A percentile compares a stretch with the other conserved stretches of the same genome.
phyloP scores from a whole-genome alignment of 306 rosid species.

The Cicer pinnatifidum region DNA sequence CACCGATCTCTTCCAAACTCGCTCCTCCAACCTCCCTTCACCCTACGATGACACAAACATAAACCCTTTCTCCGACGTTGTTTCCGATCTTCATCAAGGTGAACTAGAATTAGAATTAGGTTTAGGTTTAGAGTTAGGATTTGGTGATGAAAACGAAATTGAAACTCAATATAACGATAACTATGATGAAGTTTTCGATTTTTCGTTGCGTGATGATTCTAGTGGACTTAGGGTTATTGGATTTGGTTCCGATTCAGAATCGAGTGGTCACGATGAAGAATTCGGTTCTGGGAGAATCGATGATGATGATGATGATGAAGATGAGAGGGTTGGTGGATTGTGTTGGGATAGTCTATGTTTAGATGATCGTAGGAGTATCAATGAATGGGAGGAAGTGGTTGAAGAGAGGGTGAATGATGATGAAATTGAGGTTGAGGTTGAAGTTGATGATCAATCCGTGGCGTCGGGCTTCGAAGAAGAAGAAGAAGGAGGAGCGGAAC shows the following conservation, averaged over 20 bases:
- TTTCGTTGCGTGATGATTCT: conserved; percentile 39
- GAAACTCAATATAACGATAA: conserved; percentile 23
- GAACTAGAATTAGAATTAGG: conserved; percentile 44
- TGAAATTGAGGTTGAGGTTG: conserved; percentile 47
- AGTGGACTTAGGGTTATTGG: conserved; percentile 67
- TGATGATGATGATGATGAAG: conserved; percentile 46
- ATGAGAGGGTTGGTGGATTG: conserved; percentile 48
- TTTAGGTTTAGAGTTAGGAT: conserved; percentile 50
- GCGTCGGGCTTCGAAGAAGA: conserved; percentile 58
- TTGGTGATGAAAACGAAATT: conserved; percentile 42
- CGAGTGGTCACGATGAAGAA: conserved; percentile 47
- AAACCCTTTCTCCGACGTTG: conserved; percentile 54
- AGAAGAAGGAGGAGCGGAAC: conserved; percentile 42
- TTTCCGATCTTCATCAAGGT: conserved; percentile 44
- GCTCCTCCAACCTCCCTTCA: conserved; percentile 4
- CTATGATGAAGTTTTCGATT: conserved; percentile 40
- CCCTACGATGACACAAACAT: conserved; percentile 40
- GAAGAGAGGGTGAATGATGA: conserved; percentile 57
- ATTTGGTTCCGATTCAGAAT: conserved; percentile 71
- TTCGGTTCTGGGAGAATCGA: conserved; percentile 37
- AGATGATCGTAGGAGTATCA: conserved; percentile 64
- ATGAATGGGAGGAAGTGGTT: conserved; percentile 72
- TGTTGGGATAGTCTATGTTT: conserved; percentile 65
- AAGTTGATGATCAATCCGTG: conserved; percentile 57
- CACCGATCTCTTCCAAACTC: conserved; percentile 71